Evolutionary conservation across 163 green algal species (phyloP).

Genomic region (Botryococcus braunii): DNA sequence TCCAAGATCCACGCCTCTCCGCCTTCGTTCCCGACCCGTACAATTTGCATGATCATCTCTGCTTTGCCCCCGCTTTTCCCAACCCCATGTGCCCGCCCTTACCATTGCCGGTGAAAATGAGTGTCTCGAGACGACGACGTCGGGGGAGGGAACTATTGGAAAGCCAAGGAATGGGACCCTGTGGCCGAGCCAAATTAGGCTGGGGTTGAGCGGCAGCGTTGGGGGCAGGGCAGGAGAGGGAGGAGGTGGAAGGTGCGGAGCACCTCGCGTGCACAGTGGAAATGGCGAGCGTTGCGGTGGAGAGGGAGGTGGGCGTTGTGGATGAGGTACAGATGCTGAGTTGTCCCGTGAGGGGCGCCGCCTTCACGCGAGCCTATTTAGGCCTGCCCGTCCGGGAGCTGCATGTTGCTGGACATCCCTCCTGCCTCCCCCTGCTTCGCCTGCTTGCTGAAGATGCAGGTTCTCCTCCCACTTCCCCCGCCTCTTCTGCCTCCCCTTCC

Average conservation of each 20-base stretch:
- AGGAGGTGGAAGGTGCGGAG: slow-evolving; percentile 31
- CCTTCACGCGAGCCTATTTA: slow-evolving; percentile 66
- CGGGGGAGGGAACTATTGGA: not conserved
- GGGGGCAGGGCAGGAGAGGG: slow-evolving; percentile 54
- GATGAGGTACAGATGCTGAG: slow-evolving; percentile 87
- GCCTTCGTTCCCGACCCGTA: too few species aligned
- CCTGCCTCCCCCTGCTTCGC: slow-evolving; percentile 50
- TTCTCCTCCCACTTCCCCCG: not conserved
- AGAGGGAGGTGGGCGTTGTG: slow-evolving; percentile 75
- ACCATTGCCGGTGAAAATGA: not conserved
- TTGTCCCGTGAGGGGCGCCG: slow-evolving; percentile 56
- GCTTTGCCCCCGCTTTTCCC: not conserved
- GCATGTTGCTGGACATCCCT: slow-evolving; percentile 73
- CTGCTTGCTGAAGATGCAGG: slow-evolving; percentile 20
- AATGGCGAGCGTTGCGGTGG: slow-evolving; percentile 50
- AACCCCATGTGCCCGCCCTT: not conserved
- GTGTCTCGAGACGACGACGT: not conserved
- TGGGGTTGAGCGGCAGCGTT: not conserved
- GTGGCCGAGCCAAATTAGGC: too few species aligned
- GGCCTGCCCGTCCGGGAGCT: slow-evolving; percentile 63
- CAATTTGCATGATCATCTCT: not conserved
- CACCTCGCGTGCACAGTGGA: slow-evolving; percentile 78
- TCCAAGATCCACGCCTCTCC: too few species aligned
- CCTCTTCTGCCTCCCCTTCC: too few species aligned
- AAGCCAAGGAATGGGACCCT: not conserved